Conservation (phyloP, 83 land plant genomes). For the Picea abies region DNA sequence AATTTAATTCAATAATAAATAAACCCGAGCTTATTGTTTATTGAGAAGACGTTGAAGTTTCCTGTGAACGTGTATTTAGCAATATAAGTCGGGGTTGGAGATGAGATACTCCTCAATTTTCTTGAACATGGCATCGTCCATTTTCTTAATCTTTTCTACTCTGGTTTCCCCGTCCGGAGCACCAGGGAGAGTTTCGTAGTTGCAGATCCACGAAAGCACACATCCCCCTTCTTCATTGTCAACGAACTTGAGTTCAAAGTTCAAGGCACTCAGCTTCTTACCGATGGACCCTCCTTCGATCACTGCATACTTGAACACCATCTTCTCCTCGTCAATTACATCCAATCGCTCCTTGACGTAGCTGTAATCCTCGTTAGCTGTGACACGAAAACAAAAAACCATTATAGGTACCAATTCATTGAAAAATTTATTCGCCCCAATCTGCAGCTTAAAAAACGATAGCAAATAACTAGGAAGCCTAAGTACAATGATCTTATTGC, state of each 20-base stretch:
- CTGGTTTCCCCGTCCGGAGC: neutral
- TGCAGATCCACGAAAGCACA: too few relatives aligned
- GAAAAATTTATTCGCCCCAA: neutral
- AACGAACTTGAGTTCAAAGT: neutral
- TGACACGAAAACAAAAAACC: neutral
- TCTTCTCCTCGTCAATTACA: neutral
- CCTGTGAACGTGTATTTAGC: too few relatives aligned
- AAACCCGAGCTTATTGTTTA: too few relatives aligned
- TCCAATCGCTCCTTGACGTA: slow-evolving; percentile 10
- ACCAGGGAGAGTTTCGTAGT: slow-evolving; percentile 4
- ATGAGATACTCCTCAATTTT: neutral
- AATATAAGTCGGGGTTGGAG: neutral
- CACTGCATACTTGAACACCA: neutral
- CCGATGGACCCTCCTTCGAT: slow-evolving; percentile 10
- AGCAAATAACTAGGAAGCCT: neutral
- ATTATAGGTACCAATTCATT: neutral
- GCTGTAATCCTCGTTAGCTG: neutral
- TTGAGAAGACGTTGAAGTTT: too few relatives aligned
- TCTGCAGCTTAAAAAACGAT: neutral
- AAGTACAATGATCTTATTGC: neutral
- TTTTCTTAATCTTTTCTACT: neutral
- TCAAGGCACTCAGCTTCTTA: neutral
- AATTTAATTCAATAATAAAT: too few relatives aligned
- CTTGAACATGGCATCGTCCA: neutral
- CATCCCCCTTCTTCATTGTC: neutral